phyloP scores from a whole-genome alignment of 2,329 filamentous ascomycete species.

The Diaporthe batatas region DNA sequence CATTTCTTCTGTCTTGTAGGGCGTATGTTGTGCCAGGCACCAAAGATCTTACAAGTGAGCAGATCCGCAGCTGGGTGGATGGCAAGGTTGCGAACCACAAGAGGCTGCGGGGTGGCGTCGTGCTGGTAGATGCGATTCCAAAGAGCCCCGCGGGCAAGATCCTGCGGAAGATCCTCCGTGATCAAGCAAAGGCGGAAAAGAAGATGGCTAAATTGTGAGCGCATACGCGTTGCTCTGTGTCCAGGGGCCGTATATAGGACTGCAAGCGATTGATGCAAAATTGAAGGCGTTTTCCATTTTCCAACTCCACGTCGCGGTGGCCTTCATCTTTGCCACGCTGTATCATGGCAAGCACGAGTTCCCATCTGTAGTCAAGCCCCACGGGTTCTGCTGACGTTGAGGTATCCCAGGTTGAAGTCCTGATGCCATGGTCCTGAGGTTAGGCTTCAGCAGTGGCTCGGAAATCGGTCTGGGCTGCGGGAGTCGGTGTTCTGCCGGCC shows the following conservation, averaged over 20 bases:
- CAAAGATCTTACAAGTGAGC: constrained; percentile 42
- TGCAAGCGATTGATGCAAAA: background rate
- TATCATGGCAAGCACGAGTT: background rate
- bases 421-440: background rate
- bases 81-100: constrained; percentile 47
- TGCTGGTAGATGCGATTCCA: constrained; percentile 69
- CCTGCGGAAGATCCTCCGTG: constrained; percentile 67
- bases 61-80: constrained; percentile 47
- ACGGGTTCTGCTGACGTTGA: background rate
- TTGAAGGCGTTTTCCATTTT: background rate
- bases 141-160: constrained; percentile 77
- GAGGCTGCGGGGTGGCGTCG: constrained; percentile 54
- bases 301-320: background rate
- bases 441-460: constrained; percentile 2
- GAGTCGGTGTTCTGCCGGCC: constrained; percentile 19
- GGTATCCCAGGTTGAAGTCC: too few species aligned
- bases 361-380: background rate
- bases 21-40: constrained; percentile 46
- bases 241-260: too few species aligned
- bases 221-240: background rate
- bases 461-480: constrained; percentile 13
- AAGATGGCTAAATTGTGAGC: constrained; percentile 45
- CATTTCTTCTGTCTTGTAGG: constrained; percentile 11
- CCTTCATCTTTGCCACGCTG: background rate
- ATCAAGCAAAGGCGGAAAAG: constrained; percentile 55